phyloP scores from a whole-genome alignment of 2,329 filamentous ascomycete species.

The Alternaria novae-zelandiae region DNA sequence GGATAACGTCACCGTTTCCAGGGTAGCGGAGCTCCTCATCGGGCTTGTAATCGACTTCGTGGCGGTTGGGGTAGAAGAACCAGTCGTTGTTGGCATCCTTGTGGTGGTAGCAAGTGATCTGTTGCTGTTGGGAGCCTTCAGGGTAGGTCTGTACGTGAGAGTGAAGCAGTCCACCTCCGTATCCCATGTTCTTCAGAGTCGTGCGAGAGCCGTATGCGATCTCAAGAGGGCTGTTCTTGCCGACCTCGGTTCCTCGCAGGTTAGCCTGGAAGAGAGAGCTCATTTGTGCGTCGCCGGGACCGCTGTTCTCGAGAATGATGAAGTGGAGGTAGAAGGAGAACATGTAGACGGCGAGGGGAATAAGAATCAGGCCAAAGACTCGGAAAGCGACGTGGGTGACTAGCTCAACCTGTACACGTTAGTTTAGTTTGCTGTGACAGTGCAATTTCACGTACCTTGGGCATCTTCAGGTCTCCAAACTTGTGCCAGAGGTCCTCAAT shows the following conservation, averaged over 20 bases:
- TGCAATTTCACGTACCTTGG: conserved; percentile 62
- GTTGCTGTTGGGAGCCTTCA: conserved; percentile 91
- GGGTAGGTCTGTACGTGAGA: conserved; percentile 97
- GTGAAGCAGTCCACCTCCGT: conserved; percentile 93
- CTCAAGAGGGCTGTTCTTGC: conserved; percentile 92
- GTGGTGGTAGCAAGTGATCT: conserved; percentile 99
- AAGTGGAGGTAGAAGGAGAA: conserved; percentile 97
- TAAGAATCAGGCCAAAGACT: conserved; percentile 83
- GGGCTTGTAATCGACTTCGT: conserved; percentile 73
- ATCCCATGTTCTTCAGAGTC: conserved; percentile 99
- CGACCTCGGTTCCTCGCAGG: conserved; percentile 88
- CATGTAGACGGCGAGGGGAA: conserved; percentile 91
- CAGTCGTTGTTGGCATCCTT: conserved; percentile 99
- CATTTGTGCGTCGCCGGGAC: conserved; percentile 99
- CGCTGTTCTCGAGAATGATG: conserved; percentile 87
- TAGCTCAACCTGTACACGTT: conserved; percentile 62
- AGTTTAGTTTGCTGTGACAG: conserved; percentile 12
- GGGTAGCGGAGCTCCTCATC: conserved; percentile 76
- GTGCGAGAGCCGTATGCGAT: conserved; percentile 86
- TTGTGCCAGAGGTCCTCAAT: conserved; percentile 97
- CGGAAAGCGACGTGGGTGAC: conserved; percentile 80
- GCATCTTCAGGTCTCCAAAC: conserved; percentile 93
- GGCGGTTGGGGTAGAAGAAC: conserved; percentile 96
- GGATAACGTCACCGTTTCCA: conserved; percentile 77
- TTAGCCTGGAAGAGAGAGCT: conserved; percentile 99